These are phyloP conservation scores for Candolleomyces efflorescens DNA, from an alignment of 768 basidiomycete species.

Conservation along the genomic window DNA sequence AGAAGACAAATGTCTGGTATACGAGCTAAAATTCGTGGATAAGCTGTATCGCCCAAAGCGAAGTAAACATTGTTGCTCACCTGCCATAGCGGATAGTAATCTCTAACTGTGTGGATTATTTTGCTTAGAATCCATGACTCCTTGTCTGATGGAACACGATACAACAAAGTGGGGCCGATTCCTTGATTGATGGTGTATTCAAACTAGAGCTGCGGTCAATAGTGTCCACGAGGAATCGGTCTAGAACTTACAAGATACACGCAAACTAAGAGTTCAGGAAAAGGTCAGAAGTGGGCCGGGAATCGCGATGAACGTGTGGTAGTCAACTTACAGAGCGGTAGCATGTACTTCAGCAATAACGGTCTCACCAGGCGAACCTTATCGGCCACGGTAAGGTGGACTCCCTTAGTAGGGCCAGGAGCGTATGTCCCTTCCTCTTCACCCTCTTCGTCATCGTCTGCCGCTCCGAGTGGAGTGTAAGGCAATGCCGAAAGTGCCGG, in stretches of 20 bases:
- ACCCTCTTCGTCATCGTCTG: conserved; percentile 35
- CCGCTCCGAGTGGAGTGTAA: conserved; percentile 41
- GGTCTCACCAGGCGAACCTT: conserved; percentile 84
- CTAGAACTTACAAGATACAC: conserved; percentile 40
- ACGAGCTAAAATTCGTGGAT: conserved; percentile 50
- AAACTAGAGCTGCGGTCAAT: conserved; percentile 40
- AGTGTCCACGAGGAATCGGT: background rate
- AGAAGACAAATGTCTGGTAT: conserved; percentile 88
- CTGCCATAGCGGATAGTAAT: conserved; percentile 97
- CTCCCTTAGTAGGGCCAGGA: conserved; percentile 35
- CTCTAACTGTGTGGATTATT: conserved; percentile 79
- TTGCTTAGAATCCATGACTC: conserved; percentile 60
- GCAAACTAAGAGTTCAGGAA: conserved; percentile 23
- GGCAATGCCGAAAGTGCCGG: conserved; percentile 27
- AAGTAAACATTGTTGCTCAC: conserved; percentile 27
- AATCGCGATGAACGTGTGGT: background rate
- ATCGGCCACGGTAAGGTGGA: conserved; percentile 60
- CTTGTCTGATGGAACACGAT: conserved; percentile 69
- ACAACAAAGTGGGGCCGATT: conserved; percentile 84
- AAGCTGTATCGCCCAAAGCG: background rate
- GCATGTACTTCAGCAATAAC: conserved; percentile 78
- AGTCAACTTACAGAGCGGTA: conserved; percentile 75
- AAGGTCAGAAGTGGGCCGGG: conserved; percentile 1
- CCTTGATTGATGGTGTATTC: conserved; percentile 97
- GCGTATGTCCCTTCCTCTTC: conserved; percentile 37